These are phyloP conservation scores for Nitzschia sp. DNA, from an alignment of 108 stramenopile species.

Conservation along the genomic window DNA sequence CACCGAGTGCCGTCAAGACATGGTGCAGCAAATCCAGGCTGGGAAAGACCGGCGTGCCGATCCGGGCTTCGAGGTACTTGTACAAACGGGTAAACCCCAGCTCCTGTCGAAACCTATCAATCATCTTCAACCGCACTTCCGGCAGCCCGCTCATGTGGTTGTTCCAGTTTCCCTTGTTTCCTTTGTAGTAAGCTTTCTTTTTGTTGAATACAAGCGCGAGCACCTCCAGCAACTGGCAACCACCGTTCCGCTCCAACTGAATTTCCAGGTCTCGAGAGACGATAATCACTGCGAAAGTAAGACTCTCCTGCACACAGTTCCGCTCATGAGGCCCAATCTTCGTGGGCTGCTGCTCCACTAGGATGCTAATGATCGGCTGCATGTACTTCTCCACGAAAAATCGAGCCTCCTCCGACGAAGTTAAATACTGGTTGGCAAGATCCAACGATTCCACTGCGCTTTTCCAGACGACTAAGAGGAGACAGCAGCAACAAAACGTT, in stretches of 20 bases:
- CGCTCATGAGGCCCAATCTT: conserved; percentile 77
- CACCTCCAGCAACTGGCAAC: conserved; percentile 44
- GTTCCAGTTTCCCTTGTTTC: conserved; percentile 61
- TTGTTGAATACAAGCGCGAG: conserved; percentile 68
- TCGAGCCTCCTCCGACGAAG: conserved; percentile 46
- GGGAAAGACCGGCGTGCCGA: conserved; percentile 46
- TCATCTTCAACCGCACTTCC: conserved; percentile 67
- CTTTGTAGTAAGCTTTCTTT: conserved; percentile 81
- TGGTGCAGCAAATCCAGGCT: conserved; percentile 35
- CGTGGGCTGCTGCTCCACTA: conserved; percentile 79
- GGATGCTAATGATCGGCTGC: conserved; percentile 72
- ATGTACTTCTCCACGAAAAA: conserved; percentile 76
- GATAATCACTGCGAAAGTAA: conserved; percentile 60
- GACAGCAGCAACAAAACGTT: conserved; percentile 3
- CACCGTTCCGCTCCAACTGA: conserved; percentile 37
- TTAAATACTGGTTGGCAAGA: conserved; percentile 39
- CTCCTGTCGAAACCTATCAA: conserved; percentile 53
- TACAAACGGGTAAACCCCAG: conserved; percentile 56
- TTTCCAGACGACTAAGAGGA: conserved; percentile 71
- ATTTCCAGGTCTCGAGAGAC: conserved; percentile 66
- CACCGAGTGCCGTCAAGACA: conserved; percentile 30
- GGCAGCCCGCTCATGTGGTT: conserved; percentile 50
- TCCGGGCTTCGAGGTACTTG: conserved; percentile 49
- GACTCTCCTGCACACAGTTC: conserved; percentile 78
- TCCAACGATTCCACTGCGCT: conserved; percentile 81